Evolutionary conservation across 495 filamentous ascomycete genomes (phyloP).

Genomic region (Melanomma pulvis-pyrius): DNA sequence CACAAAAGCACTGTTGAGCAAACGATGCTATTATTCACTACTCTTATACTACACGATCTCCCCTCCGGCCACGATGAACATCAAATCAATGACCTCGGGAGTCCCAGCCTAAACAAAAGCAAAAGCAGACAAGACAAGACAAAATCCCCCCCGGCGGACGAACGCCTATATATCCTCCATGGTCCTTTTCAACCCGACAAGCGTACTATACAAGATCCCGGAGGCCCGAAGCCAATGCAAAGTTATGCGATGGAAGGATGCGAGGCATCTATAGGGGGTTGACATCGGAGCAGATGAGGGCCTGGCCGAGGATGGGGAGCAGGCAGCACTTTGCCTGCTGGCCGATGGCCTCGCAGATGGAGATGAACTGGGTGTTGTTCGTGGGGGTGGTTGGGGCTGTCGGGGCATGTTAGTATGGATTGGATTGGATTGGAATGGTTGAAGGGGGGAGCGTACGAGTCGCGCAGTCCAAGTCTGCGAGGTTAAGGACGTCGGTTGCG

Average conservation of each 20-base stretch:
- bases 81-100: not conserved
- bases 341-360: constrained; percentile 43
- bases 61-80: not conserved
- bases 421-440: not conserved
- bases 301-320: constrained; percentile 41
- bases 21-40: not conserved
- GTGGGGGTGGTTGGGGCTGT: constrained; percentile 31
- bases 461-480: constrained; percentile 53
- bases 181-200: not conserved
- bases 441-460: constrained; percentile 44
- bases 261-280: constrained; percentile 19
- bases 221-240: not conserved
- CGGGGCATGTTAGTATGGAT: constrained; percentile 3
- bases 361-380: constrained; percentile 35
- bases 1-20: not conserved
- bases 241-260: not conserved
- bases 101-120: not conserved
- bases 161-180: constrained; percentile 12
- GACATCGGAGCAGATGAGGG: constrained; percentile 36
- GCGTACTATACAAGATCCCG: constrained; percentile 8
- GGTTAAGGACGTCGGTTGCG: constrained; percentile 51
- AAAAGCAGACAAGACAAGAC: not conserved
- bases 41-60: not conserved
- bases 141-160: not conserved
- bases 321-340: constrained; percentile 49